phyloP scores from a whole-genome alignment of 2,329 filamentous ascomycete species.

The Annulohypoxylon truncatum region DNA sequence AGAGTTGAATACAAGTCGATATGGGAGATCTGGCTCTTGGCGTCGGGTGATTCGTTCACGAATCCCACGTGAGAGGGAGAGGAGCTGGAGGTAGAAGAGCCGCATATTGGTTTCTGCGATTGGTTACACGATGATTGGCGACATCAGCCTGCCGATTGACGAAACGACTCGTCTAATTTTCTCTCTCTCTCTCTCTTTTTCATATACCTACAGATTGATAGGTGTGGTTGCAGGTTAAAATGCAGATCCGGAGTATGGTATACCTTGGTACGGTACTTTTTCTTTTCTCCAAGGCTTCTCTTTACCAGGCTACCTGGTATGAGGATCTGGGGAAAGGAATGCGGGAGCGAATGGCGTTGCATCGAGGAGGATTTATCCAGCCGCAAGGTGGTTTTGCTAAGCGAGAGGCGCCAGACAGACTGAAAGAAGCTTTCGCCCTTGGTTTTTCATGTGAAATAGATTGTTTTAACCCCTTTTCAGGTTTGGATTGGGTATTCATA shows the following conservation, averaged over 20 bases:
- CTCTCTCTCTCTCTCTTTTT: not conserved
- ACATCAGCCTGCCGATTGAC: slow-evolving; percentile 40
- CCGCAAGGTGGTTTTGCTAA: slow-evolving; percentile 16
- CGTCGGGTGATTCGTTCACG: slow-evolving; percentile 25
- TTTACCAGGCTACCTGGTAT: slow-evolving; percentile 1
- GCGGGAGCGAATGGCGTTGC: slow-evolving; percentile 22
- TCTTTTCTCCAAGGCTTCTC: not conserved
- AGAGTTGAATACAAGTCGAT: not conserved
- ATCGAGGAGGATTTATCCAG: slow-evolving; percentile 37
- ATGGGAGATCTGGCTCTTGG: slow-evolving; percentile 16
- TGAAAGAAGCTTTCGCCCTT: slow-evolving; percentile 6
- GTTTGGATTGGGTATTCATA: not conserved
- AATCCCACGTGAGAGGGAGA: slow-evolving; percentile 28
- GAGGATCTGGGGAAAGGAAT: slow-evolving; percentile 34
- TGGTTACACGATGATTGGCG: slow-evolving; percentile 38
- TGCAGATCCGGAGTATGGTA: slow-evolving; percentile 24
- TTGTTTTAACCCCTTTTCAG: not conserved
- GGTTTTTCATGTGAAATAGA: not conserved
- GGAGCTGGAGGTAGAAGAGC: slow-evolving; percentile 27
- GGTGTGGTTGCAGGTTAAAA: slow-evolving; percentile 13
- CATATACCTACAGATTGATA: not conserved
- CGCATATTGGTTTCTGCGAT: slow-evolving; percentile 25
- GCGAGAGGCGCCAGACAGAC: slow-evolving; percentile 17
- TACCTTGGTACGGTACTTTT: not conserved
- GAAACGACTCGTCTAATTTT: slow-evolving; percentile 36